Evolutionary conservation across 768 basidiomycete species (phyloP).

Genomic region (Hysterangium stoloniferum): DNA sequence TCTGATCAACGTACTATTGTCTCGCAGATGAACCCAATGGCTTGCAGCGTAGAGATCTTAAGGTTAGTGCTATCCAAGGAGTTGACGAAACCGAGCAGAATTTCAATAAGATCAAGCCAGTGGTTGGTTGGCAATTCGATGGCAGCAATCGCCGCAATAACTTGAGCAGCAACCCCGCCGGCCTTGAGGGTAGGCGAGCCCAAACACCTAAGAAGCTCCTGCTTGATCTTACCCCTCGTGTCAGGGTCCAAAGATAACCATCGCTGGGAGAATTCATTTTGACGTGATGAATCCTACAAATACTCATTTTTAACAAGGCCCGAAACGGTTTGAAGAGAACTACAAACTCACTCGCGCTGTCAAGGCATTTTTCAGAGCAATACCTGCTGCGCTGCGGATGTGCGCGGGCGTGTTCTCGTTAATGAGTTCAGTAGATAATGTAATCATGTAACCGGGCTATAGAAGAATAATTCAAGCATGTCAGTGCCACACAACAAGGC

Average conservation of each 20-base stretch:
- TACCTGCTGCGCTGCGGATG: constrained; percentile 90
- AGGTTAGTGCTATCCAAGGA: constrained; percentile 63
- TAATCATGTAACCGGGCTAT: constrained; percentile 88
- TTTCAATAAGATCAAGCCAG: constrained; percentile 87
- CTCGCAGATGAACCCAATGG: constrained; percentile 98
- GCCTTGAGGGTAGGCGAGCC: constrained; percentile 64
- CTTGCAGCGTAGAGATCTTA: constrained; percentile 82
- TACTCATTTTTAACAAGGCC: no score
- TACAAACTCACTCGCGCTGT: constrained; percentile 67
- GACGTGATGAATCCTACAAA: constrained; percentile 64
- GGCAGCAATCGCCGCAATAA: constrained; percentile 88
- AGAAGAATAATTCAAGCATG: constrained; percentile 7
- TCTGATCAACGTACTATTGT: constrained; percentile 79
- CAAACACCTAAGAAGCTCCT: constrained; percentile 76
- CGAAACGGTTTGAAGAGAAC: constrained; percentile 3
- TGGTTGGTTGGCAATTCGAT: constrained; percentile 84
- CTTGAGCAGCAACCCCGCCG: constrained; percentile 85
- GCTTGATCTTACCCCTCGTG: constrained; percentile 77
- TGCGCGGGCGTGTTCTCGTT: constrained; percentile 64
- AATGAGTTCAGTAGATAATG: constrained; percentile 78
- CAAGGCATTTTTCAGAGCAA: constrained; percentile 94
- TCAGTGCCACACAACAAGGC: background rate
- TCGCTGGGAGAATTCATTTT: constrained; percentile 65
- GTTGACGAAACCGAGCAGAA: constrained; percentile 82
- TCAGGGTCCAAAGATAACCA: constrained; percentile 74